Percentiles rank a stretch among this genome's conserved stretches.
These are phyloP conservation scores for Globisporangium cederbergense DNA, from an alignment of 352 stramenopile species.

Conservation along the genomic window DNA sequence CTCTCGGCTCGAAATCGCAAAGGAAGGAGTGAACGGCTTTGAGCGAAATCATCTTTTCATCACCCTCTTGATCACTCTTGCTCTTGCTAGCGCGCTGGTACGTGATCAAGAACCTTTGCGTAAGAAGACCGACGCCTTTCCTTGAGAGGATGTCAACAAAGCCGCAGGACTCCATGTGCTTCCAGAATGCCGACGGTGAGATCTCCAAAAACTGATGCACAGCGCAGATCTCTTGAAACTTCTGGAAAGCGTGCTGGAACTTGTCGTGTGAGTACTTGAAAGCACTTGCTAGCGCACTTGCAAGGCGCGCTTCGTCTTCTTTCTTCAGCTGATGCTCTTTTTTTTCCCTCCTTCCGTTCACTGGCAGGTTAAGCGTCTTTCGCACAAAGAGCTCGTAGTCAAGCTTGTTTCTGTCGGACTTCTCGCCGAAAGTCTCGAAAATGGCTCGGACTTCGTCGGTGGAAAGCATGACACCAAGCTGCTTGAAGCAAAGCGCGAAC, in stretches of 20 bases:
- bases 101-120: constrained; percentile 32
- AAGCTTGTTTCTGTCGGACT: constrained; percentile 21
- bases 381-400: constrained; percentile 25
- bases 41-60: constrained; percentile 24
- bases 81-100: constrained; percentile 7
- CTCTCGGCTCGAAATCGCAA: constrained; percentile 11
- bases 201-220: constrained; percentile 40
- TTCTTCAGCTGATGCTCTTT: constrained; percentile 16
- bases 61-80: constrained; percentile 8
- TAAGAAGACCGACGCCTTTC: constrained; percentile 26
- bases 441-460: constrained; percentile 22
- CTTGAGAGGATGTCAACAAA: constrained; percentile 40
- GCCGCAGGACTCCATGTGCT: constrained; percentile 43
- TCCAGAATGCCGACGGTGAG: constrained; percentile 31
- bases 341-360: background rate
- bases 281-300: constrained; percentile 24
- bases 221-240: constrained; percentile 55
- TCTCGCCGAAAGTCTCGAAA: constrained; percentile 24
- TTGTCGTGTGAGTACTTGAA: constrained; percentile 28
- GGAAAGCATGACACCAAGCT: constrained; percentile 25
- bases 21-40: constrained; percentile 30
- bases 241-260: constrained; percentile 27
- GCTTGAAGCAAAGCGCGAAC: constrained; percentile 30
- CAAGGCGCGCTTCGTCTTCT: constrained; percentile 33
- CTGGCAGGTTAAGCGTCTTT: constrained; percentile 13